These are phyloP conservation scores for Clarkia xantiana DNA, from an alignment of 345 rosid species.

Conservation along the genomic window DNA sequence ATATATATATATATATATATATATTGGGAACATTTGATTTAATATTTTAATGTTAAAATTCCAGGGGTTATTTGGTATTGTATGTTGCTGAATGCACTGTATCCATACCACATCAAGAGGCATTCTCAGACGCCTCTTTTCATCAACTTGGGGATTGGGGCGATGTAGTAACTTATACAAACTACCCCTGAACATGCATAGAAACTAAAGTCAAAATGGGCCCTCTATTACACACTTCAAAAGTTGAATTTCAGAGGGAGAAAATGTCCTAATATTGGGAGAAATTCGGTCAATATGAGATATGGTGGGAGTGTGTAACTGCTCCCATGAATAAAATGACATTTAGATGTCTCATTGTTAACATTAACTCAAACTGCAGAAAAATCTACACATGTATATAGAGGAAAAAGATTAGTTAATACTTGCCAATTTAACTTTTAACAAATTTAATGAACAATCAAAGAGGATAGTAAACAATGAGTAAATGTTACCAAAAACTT, in stretches of 20 bases:
- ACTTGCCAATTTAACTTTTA: too few species aligned
- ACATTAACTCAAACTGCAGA: slow-evolving; percentile 78
- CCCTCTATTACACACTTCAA: too few species aligned
- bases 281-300: slow-evolving; percentile 85
- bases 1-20: slow-evolving; percentile 4
- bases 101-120: slow-evolving; percentile 84
- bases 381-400: too few species aligned
- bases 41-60: background rate
- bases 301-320: slow-evolving; percentile 72
- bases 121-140: slow-evolving; percentile 84
- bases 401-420: too few species aligned
- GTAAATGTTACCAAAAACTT: too few species aligned
- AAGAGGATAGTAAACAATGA: too few species aligned
- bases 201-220: background rate
- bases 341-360: slow-evolving; percentile 87
- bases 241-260: background rate
- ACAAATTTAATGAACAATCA: too few species aligned
- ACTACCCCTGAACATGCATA: slow-evolving; percentile 59
- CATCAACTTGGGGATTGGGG: slow-evolving; percentile 59
- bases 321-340: slow-evolving; percentile 99
- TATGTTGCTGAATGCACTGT: too few species aligned
- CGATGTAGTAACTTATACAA: slow-evolving; percentile 81
- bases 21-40: slow-evolving; percentile 3
- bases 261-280: slow-evolving; percentile 51
- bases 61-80: too few species aligned